Evolutionary conservation across 2,329 filamentous ascomycete species (phyloP).

Genomic region (Penicillium paneum): DNA sequence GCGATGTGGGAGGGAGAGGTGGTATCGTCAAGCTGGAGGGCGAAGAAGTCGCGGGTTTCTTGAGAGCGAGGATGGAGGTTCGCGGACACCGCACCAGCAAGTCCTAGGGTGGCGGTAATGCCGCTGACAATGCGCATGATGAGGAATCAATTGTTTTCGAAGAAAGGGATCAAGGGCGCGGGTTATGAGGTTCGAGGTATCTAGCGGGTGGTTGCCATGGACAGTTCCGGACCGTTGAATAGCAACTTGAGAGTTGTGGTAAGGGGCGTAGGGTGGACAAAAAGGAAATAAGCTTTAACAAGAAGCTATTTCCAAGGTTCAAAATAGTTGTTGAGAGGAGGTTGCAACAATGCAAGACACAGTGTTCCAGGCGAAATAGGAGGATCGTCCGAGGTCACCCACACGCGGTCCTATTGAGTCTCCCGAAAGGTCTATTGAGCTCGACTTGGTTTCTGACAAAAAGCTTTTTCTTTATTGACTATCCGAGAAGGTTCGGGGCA

Average conservation of each 20-base stretch:
- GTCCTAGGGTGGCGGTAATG: slow-evolving; percentile 48
- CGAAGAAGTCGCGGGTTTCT: slow-evolving; percentile 84
- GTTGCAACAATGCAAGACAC: slow-evolving; percentile 1
- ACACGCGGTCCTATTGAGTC: slow-evolving; percentile 8
- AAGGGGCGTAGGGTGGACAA: background rate
- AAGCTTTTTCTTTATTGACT: background rate
- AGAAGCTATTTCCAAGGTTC: background rate
- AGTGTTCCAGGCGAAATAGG: slow-evolving; percentile 10
- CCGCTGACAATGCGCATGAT: slow-evolving; percentile 24
- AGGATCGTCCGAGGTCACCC: slow-evolving; percentile 11
- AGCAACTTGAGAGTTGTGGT: background rate
- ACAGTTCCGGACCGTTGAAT: slow-evolving; percentile 11
- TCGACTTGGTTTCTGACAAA: background rate
- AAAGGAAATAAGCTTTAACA: background rate
- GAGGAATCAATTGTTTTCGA: background rate
- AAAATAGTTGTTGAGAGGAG: background rate
- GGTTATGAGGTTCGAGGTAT: background rate
- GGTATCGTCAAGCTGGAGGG: slow-evolving; percentile 71
- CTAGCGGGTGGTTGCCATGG: slow-evolving; percentile 20
- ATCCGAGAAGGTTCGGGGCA: background rate
- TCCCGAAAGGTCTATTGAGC: background rate
- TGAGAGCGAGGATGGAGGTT: slow-evolving; percentile 64
- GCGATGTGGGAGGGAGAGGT: slow-evolving; percentile 67
- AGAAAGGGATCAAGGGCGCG: background rate
- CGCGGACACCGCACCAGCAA: slow-evolving; percentile 47